These are phyloP conservation scores for Podila horticola DNA, from an alignment of 192 early-diverging fungal genomes.

Conservation along the genomic window DNA sequence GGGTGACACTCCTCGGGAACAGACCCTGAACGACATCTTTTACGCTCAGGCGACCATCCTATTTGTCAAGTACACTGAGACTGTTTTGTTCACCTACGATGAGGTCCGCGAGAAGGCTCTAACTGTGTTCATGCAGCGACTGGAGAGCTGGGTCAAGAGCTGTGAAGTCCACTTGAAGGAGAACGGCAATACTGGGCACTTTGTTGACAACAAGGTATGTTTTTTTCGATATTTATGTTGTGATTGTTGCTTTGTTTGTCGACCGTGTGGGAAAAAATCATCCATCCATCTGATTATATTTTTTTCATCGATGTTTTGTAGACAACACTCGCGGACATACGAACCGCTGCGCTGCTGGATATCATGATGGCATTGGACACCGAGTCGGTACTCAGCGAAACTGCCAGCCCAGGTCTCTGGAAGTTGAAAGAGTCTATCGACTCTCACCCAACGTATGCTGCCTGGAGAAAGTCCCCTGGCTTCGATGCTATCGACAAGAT, in stretches of 20 bases:
- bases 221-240: not conserved
- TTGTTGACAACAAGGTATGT: conserved; percentile 9
- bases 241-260: not conserved
- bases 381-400: not conserved
- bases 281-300: not conserved
- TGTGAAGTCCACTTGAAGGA: conserved; percentile 3
- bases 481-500: no score
- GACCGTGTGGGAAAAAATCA: no score
- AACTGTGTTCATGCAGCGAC: not conserved
- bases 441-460: not conserved
- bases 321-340: conserved; percentile 9
- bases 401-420: not conserved
- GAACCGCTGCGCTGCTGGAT: not conserved
- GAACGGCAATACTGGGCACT: conserved; percentile 11
- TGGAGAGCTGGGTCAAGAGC: not conserved
- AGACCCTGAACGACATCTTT: conserved; percentile 4
- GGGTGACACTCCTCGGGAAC: conserved; percentile 5
- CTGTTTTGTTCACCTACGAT: not conserved
- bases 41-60: conserved; percentile 2
- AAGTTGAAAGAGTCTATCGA: conserved; percentile 8
- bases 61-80: not conserved
- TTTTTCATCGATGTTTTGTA: not conserved
- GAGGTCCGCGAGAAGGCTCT: not conserved
- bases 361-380: conserved; percentile 1
- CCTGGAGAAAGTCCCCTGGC: conserved; percentile 7